phyloP scores from a whole-genome alignment of 192 early-diverging fungal species.

The Ambispora gerdemannii region DNA sequence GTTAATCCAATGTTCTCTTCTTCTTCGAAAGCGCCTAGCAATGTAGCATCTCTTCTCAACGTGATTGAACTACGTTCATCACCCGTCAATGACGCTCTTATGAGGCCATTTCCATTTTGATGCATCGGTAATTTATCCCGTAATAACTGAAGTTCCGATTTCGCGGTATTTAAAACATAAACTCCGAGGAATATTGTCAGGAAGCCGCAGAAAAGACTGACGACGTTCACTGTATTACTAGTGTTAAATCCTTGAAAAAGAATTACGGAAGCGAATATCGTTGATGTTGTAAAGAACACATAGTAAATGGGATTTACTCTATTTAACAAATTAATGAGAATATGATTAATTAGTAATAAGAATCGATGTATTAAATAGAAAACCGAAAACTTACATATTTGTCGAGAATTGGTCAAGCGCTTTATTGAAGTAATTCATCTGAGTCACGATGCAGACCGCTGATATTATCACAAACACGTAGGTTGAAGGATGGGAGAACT shows the following conservation, averaged over 20 bases:
- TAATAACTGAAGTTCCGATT: conserved; percentile 22
- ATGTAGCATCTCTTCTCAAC: conserved; percentile 46
- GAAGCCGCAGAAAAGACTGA: conserved; percentile 85
- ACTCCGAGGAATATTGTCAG: conserved; percentile 92
- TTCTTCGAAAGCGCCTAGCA: conserved; percentile 45
- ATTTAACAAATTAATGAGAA: conserved; percentile 8
- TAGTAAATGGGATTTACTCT: conserved; percentile 89
- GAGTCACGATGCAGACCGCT: conserved; percentile 78
- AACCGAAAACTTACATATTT: conserved; percentile 59
- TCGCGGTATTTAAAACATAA: conserved; percentile 69
- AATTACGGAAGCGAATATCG: conserved; percentile 84
- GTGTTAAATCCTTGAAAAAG: conserved; percentile 86
- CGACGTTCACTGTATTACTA: conserved; percentile 66
- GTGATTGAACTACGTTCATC: conserved; percentile 42
- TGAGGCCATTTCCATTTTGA: conserved; percentile 34
- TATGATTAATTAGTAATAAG: background rate
- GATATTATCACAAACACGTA: conserved; percentile 84
- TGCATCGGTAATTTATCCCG: conserved; percentile 10
- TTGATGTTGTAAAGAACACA: conserved; percentile 93
- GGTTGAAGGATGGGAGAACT: conserved; percentile 85
- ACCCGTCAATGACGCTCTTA: conserved; percentile 29
- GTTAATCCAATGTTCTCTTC: conserved; percentile 47
- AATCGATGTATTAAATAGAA: background rate
- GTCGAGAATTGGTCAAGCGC: conserved; percentile 90
- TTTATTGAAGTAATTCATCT: conserved; percentile 99